phyloP scores from a whole-genome alignment of 257 asterid genomes.

The Solanum arcanum region DNA sequence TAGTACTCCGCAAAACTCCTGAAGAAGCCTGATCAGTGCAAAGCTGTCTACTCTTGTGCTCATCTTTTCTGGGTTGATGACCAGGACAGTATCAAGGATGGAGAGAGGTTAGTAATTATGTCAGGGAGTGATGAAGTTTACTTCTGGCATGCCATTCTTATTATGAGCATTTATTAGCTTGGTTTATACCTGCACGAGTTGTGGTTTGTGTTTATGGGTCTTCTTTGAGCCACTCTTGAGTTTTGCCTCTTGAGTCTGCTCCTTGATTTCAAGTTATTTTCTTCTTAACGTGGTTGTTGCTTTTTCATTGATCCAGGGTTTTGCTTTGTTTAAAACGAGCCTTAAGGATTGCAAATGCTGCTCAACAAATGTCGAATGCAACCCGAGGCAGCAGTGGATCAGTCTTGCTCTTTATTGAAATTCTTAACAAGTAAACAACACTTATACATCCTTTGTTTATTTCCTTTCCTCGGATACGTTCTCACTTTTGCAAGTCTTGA shows the following conservation, averaged over 20 bases:
- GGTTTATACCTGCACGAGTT: not conserved
- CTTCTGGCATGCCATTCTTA: not conserved
- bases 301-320: constrained; percentile 44
- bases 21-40: constrained; percentile 97
- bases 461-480: not conserved
- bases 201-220: not conserved
- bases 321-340: constrained; percentile 97
- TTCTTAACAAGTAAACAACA: constrained; percentile 65
- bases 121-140: not conserved
- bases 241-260: not conserved
- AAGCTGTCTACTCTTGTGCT: constrained; percentile 97
- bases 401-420: constrained; percentile 72
- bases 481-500: not conserved
- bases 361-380: constrained; percentile 92
- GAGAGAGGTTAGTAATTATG: constrained; percentile 64
- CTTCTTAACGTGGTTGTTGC: not conserved
- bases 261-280: not conserved
- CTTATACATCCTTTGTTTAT: not conserved
- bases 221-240: not conserved
- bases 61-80: constrained; percentile 98
- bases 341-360: constrained; percentile 86
- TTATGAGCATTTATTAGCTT: not conserved
- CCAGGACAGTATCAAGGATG: constrained; percentile 75
- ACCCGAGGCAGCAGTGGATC: constrained; percentile 86
- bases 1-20: constrained; percentile 96